Evolutionary conservation across 1,284 basidiomycete genomes (phyloP).

Genomic region (Sporisorium sorghi): DNA sequence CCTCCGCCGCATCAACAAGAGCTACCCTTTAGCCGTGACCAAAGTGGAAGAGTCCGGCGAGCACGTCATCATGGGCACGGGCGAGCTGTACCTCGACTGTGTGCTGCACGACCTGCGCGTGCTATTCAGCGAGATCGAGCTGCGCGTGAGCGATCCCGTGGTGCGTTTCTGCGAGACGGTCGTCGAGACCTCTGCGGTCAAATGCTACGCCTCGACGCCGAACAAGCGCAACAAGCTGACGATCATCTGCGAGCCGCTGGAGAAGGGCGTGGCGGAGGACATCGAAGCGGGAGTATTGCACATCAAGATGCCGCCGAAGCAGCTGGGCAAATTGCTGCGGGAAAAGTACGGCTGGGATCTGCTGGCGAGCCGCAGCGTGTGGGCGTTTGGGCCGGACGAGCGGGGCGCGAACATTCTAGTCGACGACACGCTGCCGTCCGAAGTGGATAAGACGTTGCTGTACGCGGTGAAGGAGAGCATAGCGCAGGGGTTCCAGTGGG

Average conservation of each 20-base stretch:
- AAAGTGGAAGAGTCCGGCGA: slow-evolving; percentile 99
- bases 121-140: slow-evolving; percentile 97
- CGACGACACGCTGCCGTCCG: slow-evolving; percentile 94
- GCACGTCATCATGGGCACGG: slow-evolving; percentile 95
- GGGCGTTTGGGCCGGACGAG: slow-evolving; percentile 98
- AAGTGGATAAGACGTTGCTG: slow-evolving; percentile 93
- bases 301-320: slow-evolving; percentile 57
- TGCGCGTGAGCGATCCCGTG: slow-evolving; percentile 98
- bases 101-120: slow-evolving; percentile 94
- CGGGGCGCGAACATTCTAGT: slow-evolving; percentile 88
- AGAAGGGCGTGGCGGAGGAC: slow-evolving; percentile 68
- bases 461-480: slow-evolving; percentile 91
- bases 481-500: slow-evolving; percentile 99
- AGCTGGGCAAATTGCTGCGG: slow-evolving; percentile 61
- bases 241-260: slow-evolving; percentile 66
- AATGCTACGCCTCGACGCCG: slow-evolving; percentile 98
- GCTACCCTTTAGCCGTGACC: slow-evolving; percentile 90
- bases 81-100: slow-evolving; percentile 95
- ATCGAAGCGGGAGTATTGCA: slow-evolving; percentile 61
- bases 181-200: slow-evolving; percentile 94
- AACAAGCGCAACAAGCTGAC: slow-evolving; percentile 81
- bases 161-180: slow-evolving; percentile 99
- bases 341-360: slow-evolving; percentile 96
- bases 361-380: slow-evolving; percentile 95
- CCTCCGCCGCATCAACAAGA: slow-evolving; percentile 95